Conservation (phyloP, 2,329 filamentous ascomycete species). For the Neopestalotiopsis rosae region DNA sequence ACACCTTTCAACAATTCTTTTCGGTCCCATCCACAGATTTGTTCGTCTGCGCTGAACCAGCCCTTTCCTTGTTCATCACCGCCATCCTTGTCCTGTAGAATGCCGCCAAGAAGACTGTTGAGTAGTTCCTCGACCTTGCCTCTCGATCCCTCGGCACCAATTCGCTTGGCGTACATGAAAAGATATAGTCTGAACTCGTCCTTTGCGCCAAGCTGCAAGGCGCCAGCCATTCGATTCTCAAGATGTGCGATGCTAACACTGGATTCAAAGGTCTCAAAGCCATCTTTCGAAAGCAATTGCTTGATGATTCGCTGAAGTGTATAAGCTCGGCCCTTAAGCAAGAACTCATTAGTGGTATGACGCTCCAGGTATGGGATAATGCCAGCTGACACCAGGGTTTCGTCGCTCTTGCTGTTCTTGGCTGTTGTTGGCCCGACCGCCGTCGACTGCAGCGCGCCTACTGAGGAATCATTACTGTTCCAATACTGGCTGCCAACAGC, state of each 20-base stretch:
- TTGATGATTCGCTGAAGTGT: slow-evolving; percentile 92
- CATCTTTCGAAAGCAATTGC: slow-evolving; percentile 82
- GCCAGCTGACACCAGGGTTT: slow-evolving; percentile 78
- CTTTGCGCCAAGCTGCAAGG: slow-evolving; percentile 80
- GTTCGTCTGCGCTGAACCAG: slow-evolving; percentile 71
- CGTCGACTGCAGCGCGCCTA: slow-evolving; percentile 78
- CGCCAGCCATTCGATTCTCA: slow-evolving; percentile 91
- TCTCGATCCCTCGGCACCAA: slow-evolving; percentile 86
- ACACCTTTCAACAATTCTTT: slow-evolving; percentile 88
- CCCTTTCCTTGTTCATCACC: slow-evolving; percentile 55
- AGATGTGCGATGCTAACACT: slow-evolving; percentile 92
- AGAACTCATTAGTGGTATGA: slow-evolving; percentile 90
- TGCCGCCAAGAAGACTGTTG: slow-evolving; percentile 78
- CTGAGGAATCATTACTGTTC: slow-evolving; percentile 94
- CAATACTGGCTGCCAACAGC: slow-evolving; percentile 97
- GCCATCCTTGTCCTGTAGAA: slow-evolving; percentile 61
- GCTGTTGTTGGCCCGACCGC: slow-evolving; percentile 64
- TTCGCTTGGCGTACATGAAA: slow-evolving; percentile 97
- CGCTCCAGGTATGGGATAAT: slow-evolving; percentile 93
- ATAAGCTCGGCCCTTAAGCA: slow-evolving; percentile 90
- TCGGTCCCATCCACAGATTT: slow-evolving; percentile 89
- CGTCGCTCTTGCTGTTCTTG: slow-evolving; percentile 50
- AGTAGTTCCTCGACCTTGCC: slow-evolving; percentile 93
- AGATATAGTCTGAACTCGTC: slow-evolving; percentile 95
- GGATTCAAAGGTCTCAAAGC: slow-evolving; percentile 90